Percentiles rank a stretch among this genome's conserved stretches.
Evolutionary conservation across 2,329 filamentous ascomycete species (phyloP).

Genomic region (Fusarium gaditjirri): DNA sequence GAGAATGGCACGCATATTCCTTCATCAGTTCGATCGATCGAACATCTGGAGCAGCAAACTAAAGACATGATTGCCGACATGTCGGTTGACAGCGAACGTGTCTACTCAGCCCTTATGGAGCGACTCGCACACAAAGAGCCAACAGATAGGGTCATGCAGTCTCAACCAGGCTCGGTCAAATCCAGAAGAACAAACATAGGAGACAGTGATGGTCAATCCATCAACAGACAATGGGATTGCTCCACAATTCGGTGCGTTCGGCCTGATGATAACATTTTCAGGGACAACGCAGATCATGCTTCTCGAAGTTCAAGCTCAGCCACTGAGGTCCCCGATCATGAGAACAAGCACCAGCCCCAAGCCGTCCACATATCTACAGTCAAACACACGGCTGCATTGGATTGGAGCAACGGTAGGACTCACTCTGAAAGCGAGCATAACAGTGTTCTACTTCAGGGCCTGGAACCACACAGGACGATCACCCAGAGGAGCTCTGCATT

Average conservation of each 20-base stretch:
- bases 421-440: background rate
- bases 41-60: constrained; percentile 20
- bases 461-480: constrained; percentile 44
- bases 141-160: background rate
- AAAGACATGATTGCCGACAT: constrained; percentile 37
- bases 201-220: background rate
- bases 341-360: background rate
- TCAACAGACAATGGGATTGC: constrained; percentile 32
- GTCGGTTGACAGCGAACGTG: constrained; percentile 64
- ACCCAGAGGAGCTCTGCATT: constrained; percentile 60
- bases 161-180: background rate
- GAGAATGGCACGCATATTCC: constrained; percentile 59
- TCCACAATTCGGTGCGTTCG: constrained; percentile 50
- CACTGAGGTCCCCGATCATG: constrained; percentile 3
- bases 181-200: background rate
- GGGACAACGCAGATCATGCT: constrained; percentile 7
- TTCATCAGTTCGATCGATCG: constrained; percentile 50
- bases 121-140: constrained; percentile 55
- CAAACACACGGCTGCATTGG: background rate
- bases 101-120: constrained; percentile 74
- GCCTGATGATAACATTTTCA: constrained; percentile 50
- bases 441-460: background rate
- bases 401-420: background rate
- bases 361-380: background rate
- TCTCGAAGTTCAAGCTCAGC: background rate